phyloP scores from a whole-genome alignment of 306 rosid species.

The Begonia masoniana region DNA sequence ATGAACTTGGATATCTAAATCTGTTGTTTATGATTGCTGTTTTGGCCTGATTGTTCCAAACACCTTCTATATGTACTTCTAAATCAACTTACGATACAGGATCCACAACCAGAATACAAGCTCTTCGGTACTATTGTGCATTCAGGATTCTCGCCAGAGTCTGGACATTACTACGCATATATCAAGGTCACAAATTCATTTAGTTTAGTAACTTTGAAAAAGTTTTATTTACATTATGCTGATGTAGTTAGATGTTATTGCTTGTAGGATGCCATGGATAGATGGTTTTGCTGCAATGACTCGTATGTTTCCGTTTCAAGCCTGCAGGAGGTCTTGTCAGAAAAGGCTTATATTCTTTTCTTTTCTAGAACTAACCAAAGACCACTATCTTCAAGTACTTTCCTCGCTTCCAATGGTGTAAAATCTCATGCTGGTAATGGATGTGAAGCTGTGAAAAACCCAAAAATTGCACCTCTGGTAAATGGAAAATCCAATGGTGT shows the following conservation, averaged over 20 bases:
- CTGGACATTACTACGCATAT: slow-evolving; percentile 97
- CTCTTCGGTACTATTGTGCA: slow-evolving; percentile 96
- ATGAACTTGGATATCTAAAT: too few species aligned
- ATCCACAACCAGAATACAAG: slow-evolving; percentile 84
- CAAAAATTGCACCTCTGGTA: slow-evolving; percentile 29
- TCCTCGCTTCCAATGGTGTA: slow-evolving; percentile 44
- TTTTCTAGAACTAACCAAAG: slow-evolving; percentile 80
- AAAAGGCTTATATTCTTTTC: slow-evolving; percentile 88
- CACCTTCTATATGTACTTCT: too few species aligned
- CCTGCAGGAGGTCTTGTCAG: slow-evolving; percentile 79
- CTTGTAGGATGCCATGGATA: slow-evolving; percentile 73
- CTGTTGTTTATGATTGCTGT: too few species aligned
- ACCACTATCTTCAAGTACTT: slow-evolving; percentile 26
- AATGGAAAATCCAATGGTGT: slow-evolving; percentile 29
- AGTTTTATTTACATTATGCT: neutral
- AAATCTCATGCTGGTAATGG: slow-evolving; percentile 56
- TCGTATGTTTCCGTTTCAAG: slow-evolving; percentile 65
- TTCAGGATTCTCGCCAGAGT: slow-evolving; percentile 88
- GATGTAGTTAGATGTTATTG: slow-evolving; percentile 12
- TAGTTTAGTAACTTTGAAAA: too few species aligned
- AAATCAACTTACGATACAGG: slow-evolving; percentile 28
- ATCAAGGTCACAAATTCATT: slow-evolving; percentile 44
- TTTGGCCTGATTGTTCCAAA: too few species aligned
- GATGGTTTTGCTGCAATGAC: slow-evolving; percentile 95
- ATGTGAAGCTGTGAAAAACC: slow-evolving; percentile 33